Percentiles rank a stretch among this genome's conserved stretches.
phyloP scores from a whole-genome alignment of 108 stramenopile species.

The Cyclotella cryptica region DNA sequence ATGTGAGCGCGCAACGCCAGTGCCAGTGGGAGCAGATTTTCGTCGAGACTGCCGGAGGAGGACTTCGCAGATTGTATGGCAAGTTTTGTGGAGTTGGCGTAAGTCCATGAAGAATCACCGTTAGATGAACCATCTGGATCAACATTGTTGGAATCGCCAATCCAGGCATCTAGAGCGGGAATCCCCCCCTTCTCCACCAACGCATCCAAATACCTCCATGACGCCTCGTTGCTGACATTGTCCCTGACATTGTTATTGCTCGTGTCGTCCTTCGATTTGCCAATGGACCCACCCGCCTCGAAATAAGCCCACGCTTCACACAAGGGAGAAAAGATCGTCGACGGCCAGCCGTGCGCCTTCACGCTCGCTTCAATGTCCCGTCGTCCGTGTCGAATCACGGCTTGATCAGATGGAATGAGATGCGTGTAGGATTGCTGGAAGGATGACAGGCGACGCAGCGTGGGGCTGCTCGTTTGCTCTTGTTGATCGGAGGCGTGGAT shows the following conservation, averaged over 20 bases:
- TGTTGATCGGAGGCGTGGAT: not conserved
- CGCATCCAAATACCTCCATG: conserved; percentile 49
- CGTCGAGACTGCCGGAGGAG: conserved; percentile 39
- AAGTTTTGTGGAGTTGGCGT: conserved; percentile 36
- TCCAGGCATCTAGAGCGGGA: conserved; percentile 23
- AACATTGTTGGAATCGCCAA: conserved; percentile 10
- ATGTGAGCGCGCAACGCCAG: conserved; percentile 71
- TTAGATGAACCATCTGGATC: not conserved
- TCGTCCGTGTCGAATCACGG: conserved; percentile 29
- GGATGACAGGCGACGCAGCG: conserved; percentile 30
- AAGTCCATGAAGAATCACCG: conserved; percentile 18
- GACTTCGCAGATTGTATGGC: conserved; percentile 46
- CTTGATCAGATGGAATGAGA: conserved; percentile 33
- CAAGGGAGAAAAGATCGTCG: conserved; percentile 66
- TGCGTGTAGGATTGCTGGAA: conserved; percentile 33
- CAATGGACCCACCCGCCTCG: conserved; percentile 27
- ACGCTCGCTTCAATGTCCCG: conserved; percentile 80
- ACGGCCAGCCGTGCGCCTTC: conserved; percentile 72
- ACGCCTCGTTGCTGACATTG: conserved; percentile 2
- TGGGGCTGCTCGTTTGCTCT: not conserved
- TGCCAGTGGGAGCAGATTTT: conserved; percentile 54
- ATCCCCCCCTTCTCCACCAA: conserved; percentile 37
- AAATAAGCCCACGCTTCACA: conserved; percentile 79
- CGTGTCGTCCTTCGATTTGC: conserved; percentile 15
- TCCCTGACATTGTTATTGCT: not conserved